These are phyloP conservation scores for Aphanomyces astaci DNA, from an alignment of 352 stramenopile genomes.

Conservation along the genomic window DNA sequence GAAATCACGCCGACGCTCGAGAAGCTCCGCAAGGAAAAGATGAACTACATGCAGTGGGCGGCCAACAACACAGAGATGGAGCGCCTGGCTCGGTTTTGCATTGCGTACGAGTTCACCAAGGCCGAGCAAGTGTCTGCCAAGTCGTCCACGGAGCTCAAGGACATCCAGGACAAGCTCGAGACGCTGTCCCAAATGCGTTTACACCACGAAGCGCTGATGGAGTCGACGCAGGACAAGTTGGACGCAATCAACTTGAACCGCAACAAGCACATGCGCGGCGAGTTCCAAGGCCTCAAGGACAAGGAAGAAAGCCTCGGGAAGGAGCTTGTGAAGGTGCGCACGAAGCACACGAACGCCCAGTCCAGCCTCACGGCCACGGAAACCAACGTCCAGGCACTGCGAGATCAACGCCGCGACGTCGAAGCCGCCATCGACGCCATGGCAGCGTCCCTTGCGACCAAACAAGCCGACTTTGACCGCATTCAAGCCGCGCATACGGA, in stretches of 20 bases:
- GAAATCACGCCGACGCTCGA: constrained; percentile 99
- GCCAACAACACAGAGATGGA: constrained; percentile 99
- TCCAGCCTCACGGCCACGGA: constrained; percentile 58
- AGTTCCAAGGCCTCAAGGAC: constrained; percentile 74
- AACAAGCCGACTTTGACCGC: constrained; percentile 50
- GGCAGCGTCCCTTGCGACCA: constrained; percentile 72
- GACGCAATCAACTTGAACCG: constrained; percentile 56
- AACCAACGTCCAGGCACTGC: constrained; percentile 49
- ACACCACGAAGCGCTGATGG: constrained; percentile 56
- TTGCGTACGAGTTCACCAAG: constrained; percentile 93
- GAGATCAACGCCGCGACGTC: constrained; percentile 68
- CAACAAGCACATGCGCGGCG: constrained; percentile 80
- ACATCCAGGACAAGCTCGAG: constrained; percentile 82
- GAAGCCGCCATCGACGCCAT: constrained; percentile 70
- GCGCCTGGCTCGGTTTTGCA: constrained; percentile 93
- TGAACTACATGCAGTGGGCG: constrained; percentile 97
- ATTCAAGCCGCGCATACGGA: constrained; percentile 39
- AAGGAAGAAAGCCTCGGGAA: constrained; percentile 74
- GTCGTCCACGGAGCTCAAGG: constrained; percentile 80
- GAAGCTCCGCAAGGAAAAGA: constrained; percentile 94
- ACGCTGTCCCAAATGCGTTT: constrained; percentile 46
- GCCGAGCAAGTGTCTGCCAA: constrained; percentile 81
- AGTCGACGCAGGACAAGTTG: constrained; percentile 81
- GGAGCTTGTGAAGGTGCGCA: constrained; percentile 75
- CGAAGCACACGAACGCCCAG: constrained; percentile 70